Evolutionary conservation across 805 yeast species (phyloP).

Genomic region (Vanderwaltozyma verrucispora): DNA sequence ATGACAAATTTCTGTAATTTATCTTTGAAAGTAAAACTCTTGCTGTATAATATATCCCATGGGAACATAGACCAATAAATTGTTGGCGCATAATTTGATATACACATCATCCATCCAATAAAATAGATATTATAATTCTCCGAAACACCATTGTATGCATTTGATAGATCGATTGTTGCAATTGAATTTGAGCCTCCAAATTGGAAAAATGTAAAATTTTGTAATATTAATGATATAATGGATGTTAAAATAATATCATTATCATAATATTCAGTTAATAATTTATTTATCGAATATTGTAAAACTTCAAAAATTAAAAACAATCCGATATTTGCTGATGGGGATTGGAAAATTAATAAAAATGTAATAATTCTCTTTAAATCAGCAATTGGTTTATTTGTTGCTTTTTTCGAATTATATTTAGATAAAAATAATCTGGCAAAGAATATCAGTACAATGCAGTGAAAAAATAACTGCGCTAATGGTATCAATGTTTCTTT

Average conservation of each 20-base stretch:
- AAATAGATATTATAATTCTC: conserved; percentile 50
- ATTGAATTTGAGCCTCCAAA: conserved; percentile 87
- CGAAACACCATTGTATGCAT: conserved; percentile 82
- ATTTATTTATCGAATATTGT: conserved; percentile 4
- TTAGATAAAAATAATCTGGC: conserved; percentile 23
- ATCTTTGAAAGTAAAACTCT: conserved; percentile 6
- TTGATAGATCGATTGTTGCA: conserved; percentile 82
- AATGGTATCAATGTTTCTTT: conserved; percentile 24
- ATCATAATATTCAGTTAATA: conserved; percentile 5
- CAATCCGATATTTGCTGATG: conserved; percentile 39
- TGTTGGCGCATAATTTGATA: conserved; percentile 80
- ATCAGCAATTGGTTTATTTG: conserved; percentile 4
- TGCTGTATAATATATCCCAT: conserved; percentile 13
- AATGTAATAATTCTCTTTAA: conserved; percentile 26
- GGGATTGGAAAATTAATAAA: conserved; percentile 40
- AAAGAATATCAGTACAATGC: conserved; percentile 26
- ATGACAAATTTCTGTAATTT: conserved; percentile 12
- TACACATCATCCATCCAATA: conserved; percentile 71
- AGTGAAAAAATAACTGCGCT: conserved; percentile 28
- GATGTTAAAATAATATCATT: conserved; percentile 7
- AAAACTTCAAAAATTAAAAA: conserved; percentile 32
- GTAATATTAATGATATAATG: conserved; percentile 38
- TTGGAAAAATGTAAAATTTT: conserved; percentile 72
- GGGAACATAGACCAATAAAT: conserved; percentile 58
- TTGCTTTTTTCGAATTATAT: conserved; percentile 6